phyloP scores from a whole-genome alignment of 73 alveolate genomes.

The Uronychia binucleata region DNA sequence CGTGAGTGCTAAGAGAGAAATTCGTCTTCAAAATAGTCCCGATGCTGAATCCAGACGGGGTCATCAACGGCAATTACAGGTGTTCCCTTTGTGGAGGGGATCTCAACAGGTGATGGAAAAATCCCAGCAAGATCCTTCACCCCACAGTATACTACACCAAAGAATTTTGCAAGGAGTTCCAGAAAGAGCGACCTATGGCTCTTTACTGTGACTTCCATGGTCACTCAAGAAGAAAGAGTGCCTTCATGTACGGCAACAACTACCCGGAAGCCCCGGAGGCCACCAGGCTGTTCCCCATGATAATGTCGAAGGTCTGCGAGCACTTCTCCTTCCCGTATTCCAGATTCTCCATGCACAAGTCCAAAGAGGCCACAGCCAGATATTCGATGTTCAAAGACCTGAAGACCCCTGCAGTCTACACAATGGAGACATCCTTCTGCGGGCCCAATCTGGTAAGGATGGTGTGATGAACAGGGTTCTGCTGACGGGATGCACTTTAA shows the following conservation, averaged over 20 bases:
- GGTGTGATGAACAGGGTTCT: too few relatives aligned
- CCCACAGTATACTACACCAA: conserved; percentile 81
- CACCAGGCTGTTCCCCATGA: conserved; percentile 33
- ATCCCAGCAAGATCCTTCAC: conserved; percentile 71
- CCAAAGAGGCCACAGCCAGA: conserved; percentile 96
- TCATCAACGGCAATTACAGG: conserved; percentile 76
- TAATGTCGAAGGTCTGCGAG: conserved; percentile 44
- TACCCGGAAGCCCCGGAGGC: conserved; percentile 30
- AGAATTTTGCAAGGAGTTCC: conserved; percentile 61
- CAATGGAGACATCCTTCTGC: conserved; percentile 95
- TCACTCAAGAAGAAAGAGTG: conserved; percentile 63
- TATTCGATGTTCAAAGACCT: conserved; percentile 90
- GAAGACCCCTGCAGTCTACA: conserved; percentile 81
- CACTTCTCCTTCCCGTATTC: conserved; percentile 66
- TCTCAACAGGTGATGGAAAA: conserved; percentile 85
- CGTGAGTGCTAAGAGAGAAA: conserved; percentile 78
- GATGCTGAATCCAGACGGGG: conserved; percentile 87
- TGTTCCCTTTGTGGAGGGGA: conserved; percentile 85
- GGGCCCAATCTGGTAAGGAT: conserved; percentile 89
- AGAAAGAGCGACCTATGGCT: conserved; percentile 52
- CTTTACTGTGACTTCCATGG: conserved; percentile 83
- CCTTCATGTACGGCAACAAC: conserved; percentile 46
- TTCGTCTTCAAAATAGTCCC: conserved; percentile 91
- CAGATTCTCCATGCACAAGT: conserved; percentile 84
- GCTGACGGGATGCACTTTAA: conserved; percentile 68